A percentile compares a stretch with the other conserved stretches of the same genome.
phyloP scores from a whole-genome alignment of 2,329 filamentous ascomycete genomes.

The Venturia effusa region DNA sequence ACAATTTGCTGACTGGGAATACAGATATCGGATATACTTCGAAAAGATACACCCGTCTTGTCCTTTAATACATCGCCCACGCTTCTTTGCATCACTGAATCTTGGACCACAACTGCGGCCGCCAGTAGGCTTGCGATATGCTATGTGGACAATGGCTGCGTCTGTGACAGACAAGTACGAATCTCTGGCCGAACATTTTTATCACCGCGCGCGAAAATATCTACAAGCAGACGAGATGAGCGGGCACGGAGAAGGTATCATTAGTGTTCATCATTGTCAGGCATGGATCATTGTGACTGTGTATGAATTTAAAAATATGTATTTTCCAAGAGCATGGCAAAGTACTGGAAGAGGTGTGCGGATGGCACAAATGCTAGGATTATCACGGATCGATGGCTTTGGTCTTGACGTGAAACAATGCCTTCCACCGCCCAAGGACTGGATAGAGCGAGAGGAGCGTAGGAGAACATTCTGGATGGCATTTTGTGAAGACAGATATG shows the following conservation, averaged over 20 bases:
- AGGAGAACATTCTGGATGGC: conserved; percentile 91
- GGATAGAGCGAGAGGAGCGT: conserved; percentile 87
- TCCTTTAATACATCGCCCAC: conserved; percentile 80
- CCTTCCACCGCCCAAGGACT: conserved; percentile 74
- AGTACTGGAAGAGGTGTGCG: conserved; percentile 75
- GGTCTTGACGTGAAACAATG: conserved; percentile 90
- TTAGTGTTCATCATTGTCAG: conserved; percentile 78
- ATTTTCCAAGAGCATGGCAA: conserved; percentile 91
- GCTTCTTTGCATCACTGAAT: conserved; percentile 82
- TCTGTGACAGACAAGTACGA: conserved; percentile 73
- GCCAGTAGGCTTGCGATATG: conserved; percentile 80
- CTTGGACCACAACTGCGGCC: conserved; percentile 78
- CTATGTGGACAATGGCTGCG: conserved; percentile 92
- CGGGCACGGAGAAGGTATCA: conserved; percentile 80
- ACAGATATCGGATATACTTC: conserved; percentile 74
- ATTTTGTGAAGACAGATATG: conserved; percentile 83
- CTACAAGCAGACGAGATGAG: conserved; percentile 82
- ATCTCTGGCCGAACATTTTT: conserved; percentile 76
- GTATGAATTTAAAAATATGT: conserved; percentile 97
- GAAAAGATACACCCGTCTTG: conserved; percentile 77
- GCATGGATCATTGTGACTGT: conserved; percentile 67
- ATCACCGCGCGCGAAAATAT: conserved; percentile 81
- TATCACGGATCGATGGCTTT: conserved; percentile 73
- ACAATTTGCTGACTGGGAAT: background rate
- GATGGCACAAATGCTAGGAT: conserved; percentile 80